Evolutionary conservation across 1,139 yeast genomes (phyloP).

Genomic region (Candida pseudoviswanathii): DNA sequence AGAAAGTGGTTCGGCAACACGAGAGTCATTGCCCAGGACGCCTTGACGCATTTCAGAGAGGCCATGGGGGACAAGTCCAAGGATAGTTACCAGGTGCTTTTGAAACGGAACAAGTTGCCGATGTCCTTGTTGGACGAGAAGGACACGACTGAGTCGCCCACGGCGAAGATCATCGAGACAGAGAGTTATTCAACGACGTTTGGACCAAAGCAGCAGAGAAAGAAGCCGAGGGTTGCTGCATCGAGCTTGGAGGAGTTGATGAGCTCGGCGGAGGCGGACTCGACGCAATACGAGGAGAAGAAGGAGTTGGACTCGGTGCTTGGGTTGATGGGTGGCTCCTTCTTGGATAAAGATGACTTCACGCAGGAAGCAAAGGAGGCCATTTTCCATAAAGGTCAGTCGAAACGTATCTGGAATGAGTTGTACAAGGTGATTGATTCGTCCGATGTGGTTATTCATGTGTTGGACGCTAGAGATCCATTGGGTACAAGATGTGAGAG

Average conservation of each 20-base stretch:
- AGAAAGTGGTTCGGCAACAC: slow-evolving; percentile 98
- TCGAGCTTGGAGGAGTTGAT: slow-evolving; percentile 83
- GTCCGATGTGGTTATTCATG: slow-evolving; percentile 93
- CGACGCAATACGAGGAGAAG: slow-evolving; percentile 68
- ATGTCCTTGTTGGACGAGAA: slow-evolving; percentile 93
- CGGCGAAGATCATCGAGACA: slow-evolving; percentile 81
- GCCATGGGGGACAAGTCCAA: slow-evolving; percentile 87
- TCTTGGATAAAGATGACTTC: slow-evolving; percentile 74
- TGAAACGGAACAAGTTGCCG: slow-evolving; percentile 90
- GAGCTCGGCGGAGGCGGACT: slow-evolving; percentile 58
- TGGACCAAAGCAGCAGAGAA: slow-evolving; percentile 95
- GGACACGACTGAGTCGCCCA: slow-evolving; percentile 71
- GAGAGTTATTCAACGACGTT: slow-evolving; percentile 82
- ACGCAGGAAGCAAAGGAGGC: slow-evolving; percentile 92
- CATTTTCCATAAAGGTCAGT: slow-evolving; percentile 94
- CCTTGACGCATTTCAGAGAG: slow-evolving; percentile 88
- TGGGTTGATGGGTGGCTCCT: slow-evolving; percentile 74
- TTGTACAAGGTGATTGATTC: slow-evolving; percentile 95
- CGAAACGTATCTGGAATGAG: slow-evolving; percentile 98
- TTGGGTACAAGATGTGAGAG: slow-evolving; percentile 92
- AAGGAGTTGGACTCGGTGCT: slow-evolving; percentile 72
- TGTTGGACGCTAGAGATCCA: slow-evolving; percentile 96
- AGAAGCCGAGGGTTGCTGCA: slow-evolving; percentile 79
- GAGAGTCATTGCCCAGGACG: slow-evolving; percentile 96
- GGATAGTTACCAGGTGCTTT: slow-evolving; percentile 85